phyloP scores from a whole-genome alignment of 169 alveolate genomes.

The Cryptosporidium ubiquitum region DNA sequence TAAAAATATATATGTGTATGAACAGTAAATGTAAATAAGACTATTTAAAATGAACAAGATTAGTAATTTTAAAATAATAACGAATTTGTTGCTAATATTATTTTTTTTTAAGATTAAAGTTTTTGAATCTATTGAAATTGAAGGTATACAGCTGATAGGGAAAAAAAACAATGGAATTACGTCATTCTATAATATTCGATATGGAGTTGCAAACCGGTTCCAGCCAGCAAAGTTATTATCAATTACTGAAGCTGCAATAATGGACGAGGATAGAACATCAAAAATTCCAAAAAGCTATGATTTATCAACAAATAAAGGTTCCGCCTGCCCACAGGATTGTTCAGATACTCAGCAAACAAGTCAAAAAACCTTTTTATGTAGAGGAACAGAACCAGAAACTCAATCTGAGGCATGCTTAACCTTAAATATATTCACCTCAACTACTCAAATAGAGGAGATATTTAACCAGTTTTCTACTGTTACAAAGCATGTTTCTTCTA shows the following conservation, averaged over 20 bases:
- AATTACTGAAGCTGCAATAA: conserved; percentile 59
- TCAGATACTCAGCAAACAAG: conserved; percentile 52
- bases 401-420: conserved; percentile 70
- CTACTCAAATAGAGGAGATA: conserved; percentile 40
- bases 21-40: background rate
- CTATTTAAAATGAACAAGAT: background rate
- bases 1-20: background rate
- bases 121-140: conserved; percentile 59
- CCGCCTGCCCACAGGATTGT: conserved; percentile 70
- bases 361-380: conserved; percentile 58
- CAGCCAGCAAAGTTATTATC: conserved; percentile 58
- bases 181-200: conserved; percentile 49
- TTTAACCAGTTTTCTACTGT: conserved; percentile 34
- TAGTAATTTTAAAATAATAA: background rate
- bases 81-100: conserved; percentile 42
- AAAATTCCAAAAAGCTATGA: conserved; percentile 57
- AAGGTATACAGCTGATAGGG: conserved; percentile 61
- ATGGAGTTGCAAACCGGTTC: conserved; percentile 57
- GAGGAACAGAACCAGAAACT: conserved; percentile 65
- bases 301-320: conserved; percentile 51
- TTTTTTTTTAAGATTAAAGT: conserved; percentile 1
- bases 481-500: conserved; percentile 37
- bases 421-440: conserved; percentile 35
- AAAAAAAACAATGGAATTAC: conserved; percentile 49
- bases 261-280: conserved; percentile 39